A percentile compares a stretch with the other conserved stretches of the same genome.
Conservation (phyloP, 345 rosid genomes). For the Eucalyptus erythrocorys region DNA sequence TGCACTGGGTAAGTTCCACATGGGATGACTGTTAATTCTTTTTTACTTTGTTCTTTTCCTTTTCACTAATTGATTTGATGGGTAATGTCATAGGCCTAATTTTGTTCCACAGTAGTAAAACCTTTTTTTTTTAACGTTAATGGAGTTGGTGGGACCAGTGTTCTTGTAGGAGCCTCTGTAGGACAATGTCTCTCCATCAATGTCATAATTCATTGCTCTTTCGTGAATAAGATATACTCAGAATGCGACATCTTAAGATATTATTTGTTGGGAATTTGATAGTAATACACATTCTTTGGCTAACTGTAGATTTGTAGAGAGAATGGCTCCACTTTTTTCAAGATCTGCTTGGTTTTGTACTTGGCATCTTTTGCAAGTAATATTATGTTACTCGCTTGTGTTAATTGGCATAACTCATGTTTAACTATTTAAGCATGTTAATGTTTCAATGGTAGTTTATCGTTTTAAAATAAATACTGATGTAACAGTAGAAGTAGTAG, state of each 20-base stretch:
- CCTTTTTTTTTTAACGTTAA: too few species aligned
- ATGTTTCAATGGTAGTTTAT: not conserved
- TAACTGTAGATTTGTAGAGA: slow-evolving; percentile 80
- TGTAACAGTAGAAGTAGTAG: not conserved
- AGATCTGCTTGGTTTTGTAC: slow-evolving; percentile 99
- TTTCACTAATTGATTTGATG: not conserved
- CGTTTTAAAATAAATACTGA: not conserved
- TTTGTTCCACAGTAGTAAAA: not conserved
- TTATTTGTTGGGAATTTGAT: not conserved
- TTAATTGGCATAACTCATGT: not conserved
- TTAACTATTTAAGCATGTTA: not conserved
- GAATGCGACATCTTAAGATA: not conserved
- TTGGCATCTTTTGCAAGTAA: too few species aligned
- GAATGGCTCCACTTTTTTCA: slow-evolving; percentile 98
- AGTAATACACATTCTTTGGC: not conserved
- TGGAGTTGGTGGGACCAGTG: not conserved
- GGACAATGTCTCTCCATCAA: not conserved
- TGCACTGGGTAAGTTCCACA: too few species aligned
- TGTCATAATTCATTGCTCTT: not conserved
- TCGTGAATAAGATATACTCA: not conserved
- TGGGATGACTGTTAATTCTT: too few species aligned
- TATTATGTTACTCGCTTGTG: too few species aligned
- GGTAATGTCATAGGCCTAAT: not conserved
- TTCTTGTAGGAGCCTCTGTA: not conserved
- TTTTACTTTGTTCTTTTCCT: not conserved